A percentile compares a stretch with the other conserved stretches of the same genome.
Evolutionary conservation across 805 yeast species (phyloP).

Genomic region (Lipomyces yamadae): DNA sequence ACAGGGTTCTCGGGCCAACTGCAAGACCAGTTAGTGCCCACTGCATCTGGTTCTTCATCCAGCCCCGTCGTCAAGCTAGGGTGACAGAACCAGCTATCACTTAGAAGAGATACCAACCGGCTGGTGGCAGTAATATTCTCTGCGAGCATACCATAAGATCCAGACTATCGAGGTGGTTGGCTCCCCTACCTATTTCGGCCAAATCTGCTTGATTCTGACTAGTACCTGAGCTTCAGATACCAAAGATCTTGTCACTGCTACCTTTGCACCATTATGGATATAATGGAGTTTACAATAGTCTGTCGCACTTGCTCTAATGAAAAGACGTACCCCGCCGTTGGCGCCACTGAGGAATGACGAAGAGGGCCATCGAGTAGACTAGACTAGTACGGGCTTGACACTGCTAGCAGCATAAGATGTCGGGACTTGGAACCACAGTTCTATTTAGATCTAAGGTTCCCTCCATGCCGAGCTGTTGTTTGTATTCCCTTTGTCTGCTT

Average conservation of each 20-base stretch:
- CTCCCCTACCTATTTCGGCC: background rate
- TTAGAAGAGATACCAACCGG: background rate
- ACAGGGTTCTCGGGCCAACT: background rate
- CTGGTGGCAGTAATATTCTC: background rate
- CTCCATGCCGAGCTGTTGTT: background rate
- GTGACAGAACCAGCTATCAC: background rate
- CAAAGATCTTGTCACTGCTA: background rate
- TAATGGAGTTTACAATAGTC: too few species aligned
- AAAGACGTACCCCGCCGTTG: background rate
- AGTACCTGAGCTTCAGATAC: background rate
- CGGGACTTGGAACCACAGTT: background rate
- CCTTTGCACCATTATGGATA: background rate
- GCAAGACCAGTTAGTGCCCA: background rate
- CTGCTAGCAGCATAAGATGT: background rate
- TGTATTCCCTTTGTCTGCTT: background rate
- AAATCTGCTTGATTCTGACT: background rate
- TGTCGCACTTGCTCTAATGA: background rate
- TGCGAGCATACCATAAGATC: background rate
- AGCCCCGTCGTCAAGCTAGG: background rate
- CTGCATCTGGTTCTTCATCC: constrained; percentile 4
- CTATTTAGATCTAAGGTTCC: background rate
- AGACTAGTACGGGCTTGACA: background rate
- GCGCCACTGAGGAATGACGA: background rate
- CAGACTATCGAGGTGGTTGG: background rate
- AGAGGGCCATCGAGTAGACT: background rate